Conservation (phyloP, 192 early-diverging fungal species). For the Entomortierella parvispora region DNA sequence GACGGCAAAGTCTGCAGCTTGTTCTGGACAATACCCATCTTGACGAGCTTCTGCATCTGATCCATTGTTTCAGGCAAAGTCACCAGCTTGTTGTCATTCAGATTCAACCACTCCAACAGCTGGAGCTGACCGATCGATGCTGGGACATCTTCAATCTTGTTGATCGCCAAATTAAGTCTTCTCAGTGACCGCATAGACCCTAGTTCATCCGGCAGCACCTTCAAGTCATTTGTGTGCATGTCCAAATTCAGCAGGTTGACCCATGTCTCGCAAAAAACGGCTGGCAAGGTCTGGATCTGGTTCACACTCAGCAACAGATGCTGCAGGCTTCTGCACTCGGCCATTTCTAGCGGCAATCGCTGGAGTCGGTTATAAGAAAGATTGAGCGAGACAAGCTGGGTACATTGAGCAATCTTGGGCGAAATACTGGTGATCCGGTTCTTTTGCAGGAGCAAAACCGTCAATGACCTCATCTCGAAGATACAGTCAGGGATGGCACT, state of each 20-base stretch:
- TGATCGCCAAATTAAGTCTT: conserved; percentile 61
- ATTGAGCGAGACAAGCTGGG: conserved; percentile 48
- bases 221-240: conserved; percentile 56
- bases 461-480: conserved; percentile 29
- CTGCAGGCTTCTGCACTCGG: conserved; percentile 33
- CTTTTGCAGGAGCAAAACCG: conserved; percentile 56
- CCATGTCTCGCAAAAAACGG: conserved; percentile 37
- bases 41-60: conserved; percentile 51
- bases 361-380: conserved; percentile 53
- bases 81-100: conserved; percentile 58
- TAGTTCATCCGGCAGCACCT: conserved; percentile 14
- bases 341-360: conserved; percentile 35
- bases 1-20: conserved; percentile 43
- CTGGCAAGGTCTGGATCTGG: conserved; percentile 32
- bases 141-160: conserved; percentile 49
- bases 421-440: conserved; percentile 49
- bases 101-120: conserved; percentile 57
- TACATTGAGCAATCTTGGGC: conserved; percentile 18
- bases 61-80: conserved; percentile 45
- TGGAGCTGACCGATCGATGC: conserved; percentile 38
- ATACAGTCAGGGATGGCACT: conserved; percentile 53
- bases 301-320: conserved; percentile 57
- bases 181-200: conserved; percentile 30
- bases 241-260: conserved; percentile 54
- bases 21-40: conserved; percentile 63